phyloP scores from a whole-genome alignment of 257 asterid genomes.

The Osmanthus fragrans region DNA sequence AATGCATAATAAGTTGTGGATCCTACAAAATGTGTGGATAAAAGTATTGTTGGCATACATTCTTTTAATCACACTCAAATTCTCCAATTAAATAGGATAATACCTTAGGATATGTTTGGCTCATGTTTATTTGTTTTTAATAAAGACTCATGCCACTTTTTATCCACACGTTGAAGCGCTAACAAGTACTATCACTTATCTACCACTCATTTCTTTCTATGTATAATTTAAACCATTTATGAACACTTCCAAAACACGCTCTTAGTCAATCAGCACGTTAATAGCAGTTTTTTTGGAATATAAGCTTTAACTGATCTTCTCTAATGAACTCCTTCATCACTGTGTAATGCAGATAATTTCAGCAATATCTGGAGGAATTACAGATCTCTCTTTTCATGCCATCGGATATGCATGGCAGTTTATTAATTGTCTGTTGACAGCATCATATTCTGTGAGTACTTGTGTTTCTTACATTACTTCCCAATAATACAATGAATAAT shows the following conservation, averaged over 20 bases:
- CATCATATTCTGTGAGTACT: conserved; percentile 86
- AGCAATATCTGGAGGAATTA: conserved; percentile 93
- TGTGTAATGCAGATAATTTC: conserved; percentile 73
- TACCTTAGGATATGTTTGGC: not conserved
- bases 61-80: not conserved
- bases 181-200: too few relatives aligned
- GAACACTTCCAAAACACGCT: too few relatives aligned
- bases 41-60: too few relatives aligned
- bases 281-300: not conserved
- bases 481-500: not conserved
- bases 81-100: conserved; percentile 1
- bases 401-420: conserved; percentile 93
- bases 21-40: too few relatives aligned
- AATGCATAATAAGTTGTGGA: too few relatives aligned
- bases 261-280: not conserved
- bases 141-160: too few relatives aligned
- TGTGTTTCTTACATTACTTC: not conserved
- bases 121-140: too few relatives aligned
- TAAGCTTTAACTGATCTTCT: conserved; percentile 6
- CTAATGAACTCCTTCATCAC: conserved; percentile 19
- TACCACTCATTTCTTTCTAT: too few relatives aligned
- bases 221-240: too few relatives aligned
- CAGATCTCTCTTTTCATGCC: conserved; percentile 27
- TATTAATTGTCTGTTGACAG: conserved; percentile 88
- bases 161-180: too few relatives aligned